Evolutionary conservation across 1,284 basidiomycete genomes (phyloP), one percentile per base, ranked within the genome.

Genomic region (Rhodofomes roseus): DNA sequence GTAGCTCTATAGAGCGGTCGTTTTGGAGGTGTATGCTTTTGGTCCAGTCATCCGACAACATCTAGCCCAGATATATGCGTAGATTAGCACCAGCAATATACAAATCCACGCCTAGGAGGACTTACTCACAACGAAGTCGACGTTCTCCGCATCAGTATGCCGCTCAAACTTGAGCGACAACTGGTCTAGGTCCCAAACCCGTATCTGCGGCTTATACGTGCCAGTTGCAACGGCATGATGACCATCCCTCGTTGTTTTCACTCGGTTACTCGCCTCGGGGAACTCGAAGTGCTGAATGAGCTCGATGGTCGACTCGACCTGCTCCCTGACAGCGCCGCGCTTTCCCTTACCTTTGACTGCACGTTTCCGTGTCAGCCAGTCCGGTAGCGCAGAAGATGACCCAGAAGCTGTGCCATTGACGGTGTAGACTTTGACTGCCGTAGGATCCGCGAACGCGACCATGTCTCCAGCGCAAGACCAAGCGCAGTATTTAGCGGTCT

Each of bases 1-100:
- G 97, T 4, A 99, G 81, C 71, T 96, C 93, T 55, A 99, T 75
- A 6, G 93, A 93, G n/a, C 97, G 88, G 77, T 99, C 96, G 54
- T 90, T 89, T 82, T 99, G 97, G 1, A 99, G 83, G 71, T 97
- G 96, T 60, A 98, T 82, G n/a, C 92, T 91, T 76, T 99, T 99
- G 18, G 96, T 99, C 97, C 97, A 99, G 79, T 99, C 97, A 71
- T 95, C 90, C 0, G 96, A 98, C 11, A 99, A 82, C 70, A 96
- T 90, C 95, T 97, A 51, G 12, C 27, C 27, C 27, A 29, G 9
- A 3, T 12, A 51, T 9, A 34, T 9, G 50, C 18, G 7, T 2
- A 20, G 25, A 29, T 52, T 11, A 52, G 50, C 20, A 52, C 50
- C 12, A 23, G 31, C 7, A 34, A 16, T 20, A 22, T 20, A 7